These are phyloP conservation scores for Tolypocladium paradoxum DNA, from an alignment of 2,329 filamentous ascomycete species.

Conservation along the genomic window DNA sequence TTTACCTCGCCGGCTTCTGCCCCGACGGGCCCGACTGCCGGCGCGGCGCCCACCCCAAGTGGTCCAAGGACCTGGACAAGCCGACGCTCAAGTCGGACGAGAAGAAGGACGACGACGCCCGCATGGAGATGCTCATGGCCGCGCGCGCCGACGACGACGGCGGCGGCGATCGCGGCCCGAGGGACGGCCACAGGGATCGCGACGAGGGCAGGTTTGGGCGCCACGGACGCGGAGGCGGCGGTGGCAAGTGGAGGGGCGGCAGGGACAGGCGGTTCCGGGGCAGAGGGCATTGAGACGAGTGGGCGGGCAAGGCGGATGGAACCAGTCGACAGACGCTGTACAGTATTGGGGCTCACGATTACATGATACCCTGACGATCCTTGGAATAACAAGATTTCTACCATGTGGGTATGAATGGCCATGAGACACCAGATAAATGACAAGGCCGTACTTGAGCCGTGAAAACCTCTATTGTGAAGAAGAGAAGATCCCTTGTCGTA, in stretches of 20 bases:
- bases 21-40: constrained; percentile 69
- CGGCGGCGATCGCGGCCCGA: constrained; percentile 17
- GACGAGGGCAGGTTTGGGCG: constrained; percentile 22
- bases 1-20: constrained; percentile 90
- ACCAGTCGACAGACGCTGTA: background rate
- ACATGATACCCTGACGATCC: constrained; percentile 1
- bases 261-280: constrained; percentile 24
- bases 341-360: background rate
- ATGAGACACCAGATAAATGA: background rate
- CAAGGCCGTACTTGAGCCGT: background rate
- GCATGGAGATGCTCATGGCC: constrained; percentile 12
- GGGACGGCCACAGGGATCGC: constrained; percentile 23
- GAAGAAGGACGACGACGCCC: constrained; percentile 41
- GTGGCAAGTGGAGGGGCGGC: constrained; percentile 27
- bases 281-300: constrained; percentile 15
- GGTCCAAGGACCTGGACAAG: constrained; percentile 66
- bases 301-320: background rate
- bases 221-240: constrained; percentile 19
- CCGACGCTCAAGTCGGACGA: constrained; percentile 59
- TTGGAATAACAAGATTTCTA: too few relatives aligned
- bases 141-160: constrained; percentile 22
- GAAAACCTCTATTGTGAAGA: background rate
- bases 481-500: background rate
- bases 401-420: too few relatives aligned
- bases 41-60: constrained; percentile 73